Evolutionary conservation across 768 basidiomycete genomes (phyloP).

Genomic region (Psilocybe cubensis): DNA sequence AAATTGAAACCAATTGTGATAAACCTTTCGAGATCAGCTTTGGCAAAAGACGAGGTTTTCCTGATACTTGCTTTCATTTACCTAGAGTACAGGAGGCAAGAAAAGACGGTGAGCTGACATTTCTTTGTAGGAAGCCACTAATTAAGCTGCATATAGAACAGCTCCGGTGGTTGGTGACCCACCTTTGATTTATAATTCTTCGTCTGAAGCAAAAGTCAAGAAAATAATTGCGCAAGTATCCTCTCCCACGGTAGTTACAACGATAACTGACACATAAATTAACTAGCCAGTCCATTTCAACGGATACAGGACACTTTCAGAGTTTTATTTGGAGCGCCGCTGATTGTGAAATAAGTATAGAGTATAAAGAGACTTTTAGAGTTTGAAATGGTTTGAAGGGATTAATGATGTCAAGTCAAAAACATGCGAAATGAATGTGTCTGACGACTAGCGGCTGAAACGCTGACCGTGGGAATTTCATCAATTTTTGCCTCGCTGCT

Average conservation of each 20-base stretch:
- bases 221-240: too few species aligned
- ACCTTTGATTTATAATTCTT: too few species aligned
- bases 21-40: slow-evolving; percentile 41
- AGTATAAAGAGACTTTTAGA: neutral
- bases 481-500: neutral
- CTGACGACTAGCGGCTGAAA: too few species aligned
- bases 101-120: slow-evolving; percentile 33
- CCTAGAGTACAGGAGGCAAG: slow-evolving; percentile 41
- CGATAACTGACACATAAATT: too few species aligned
- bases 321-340: too few species aligned
- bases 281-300: too few species aligned
- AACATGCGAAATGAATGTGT: too few species aligned
- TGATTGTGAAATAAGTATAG: neutral
- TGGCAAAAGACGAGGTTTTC: slow-evolving; percentile 45
- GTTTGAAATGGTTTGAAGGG: neutral
- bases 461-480: neutral
- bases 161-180: slow-evolving; percentile 19
- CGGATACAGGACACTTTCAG: too few species aligned
- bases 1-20: slow-evolving; percentile 44
- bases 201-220: too few species aligned
- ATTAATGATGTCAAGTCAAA: too few species aligned
- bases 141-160: slow-evolving; percentile 12
- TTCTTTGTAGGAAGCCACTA: neutral
- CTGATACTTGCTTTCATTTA: slow-evolving; percentile 43
- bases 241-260: too few species aligned